Evolutionary conservation across 2,329 filamentous ascomycete genomes (phyloP), one percentile per base, ranked within the genome.

Genomic region (Knufia petricola): DNA sequence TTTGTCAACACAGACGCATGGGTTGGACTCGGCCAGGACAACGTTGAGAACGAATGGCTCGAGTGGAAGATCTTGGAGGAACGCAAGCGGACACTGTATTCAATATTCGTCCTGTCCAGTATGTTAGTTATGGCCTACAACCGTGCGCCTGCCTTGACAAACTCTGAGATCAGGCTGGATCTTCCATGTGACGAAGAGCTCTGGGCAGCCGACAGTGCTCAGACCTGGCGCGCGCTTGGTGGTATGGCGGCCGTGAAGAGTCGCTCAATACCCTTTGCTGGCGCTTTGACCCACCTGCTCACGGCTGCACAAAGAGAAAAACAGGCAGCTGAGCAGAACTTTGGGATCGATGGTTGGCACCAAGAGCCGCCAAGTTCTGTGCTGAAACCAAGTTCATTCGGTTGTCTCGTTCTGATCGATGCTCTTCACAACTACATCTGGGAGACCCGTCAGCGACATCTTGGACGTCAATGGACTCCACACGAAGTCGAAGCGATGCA

Each of bases 341-440:
- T 38, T 15, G 23, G n/a, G 13, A 3, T 24, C 8, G 46, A 42
- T 24, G 24, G 30, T 19, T 39, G 34, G 45, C 66, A 71, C 38
- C 72, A 74, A 13, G 43, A 46, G 19, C 54, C 60, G 7, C 59
- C 57, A 1, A 54, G 56, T 7, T 58, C 53, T n/a, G 43, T 53
- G 21, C 72, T 92, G 41, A 80, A 78, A 56, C 87, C 88, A 0
- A 95, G 90, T 67, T 89, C 88, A 0, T 94, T 95, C 63, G 92
- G 90, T 7, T 95, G 88, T 63, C 73, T 95, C 24, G 77, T 95
- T 4, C 70, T 98, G 54, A 95, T 96, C 63, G 90, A 95, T 62
- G 89, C 92, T 2, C 73, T 96, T 20, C 92, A 96, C 68, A 95
- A 95, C 59, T 95, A 95, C 65, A 95, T 96, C 38, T 96, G 92